phyloP scores from a whole-genome alignment of 768 basidiomycete species.

The Hygrophorus pudorinus region DNA sequence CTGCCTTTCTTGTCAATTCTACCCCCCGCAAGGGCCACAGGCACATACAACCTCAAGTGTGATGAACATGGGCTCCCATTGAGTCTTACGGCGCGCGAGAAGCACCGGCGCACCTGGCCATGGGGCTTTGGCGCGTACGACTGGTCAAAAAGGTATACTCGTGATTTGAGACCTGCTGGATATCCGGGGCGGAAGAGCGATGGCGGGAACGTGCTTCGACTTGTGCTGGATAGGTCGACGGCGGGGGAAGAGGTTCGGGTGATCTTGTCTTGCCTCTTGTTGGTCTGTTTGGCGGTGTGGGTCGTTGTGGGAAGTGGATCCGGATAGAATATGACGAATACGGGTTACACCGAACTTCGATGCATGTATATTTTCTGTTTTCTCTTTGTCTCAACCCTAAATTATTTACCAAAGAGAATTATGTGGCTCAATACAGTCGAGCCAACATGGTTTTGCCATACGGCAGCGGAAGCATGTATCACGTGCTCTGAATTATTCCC shows the following conservation, averaged over 20 bases:
- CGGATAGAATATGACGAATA: no score
- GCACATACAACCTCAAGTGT: conserved; percentile 45
- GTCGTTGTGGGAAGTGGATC: conserved; percentile 21
- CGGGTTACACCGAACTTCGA: no score
- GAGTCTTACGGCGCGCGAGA: conserved; percentile 41
- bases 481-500: no score
- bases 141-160: conserved; percentile 25
- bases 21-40: conserved; percentile 34
- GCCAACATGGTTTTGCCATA: no score
- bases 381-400: no score
- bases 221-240: conserved; percentile 46
- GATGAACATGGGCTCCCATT: conserved; percentile 60
- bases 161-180: conserved; percentile 30
- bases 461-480: no score
- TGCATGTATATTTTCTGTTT: no score
- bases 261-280: conserved; percentile 40
- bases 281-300: conserved; percentile 42
- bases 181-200: conserved; percentile 27
- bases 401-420: no score
- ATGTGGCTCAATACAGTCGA: no score
- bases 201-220: conserved; percentile 29
- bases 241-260: conserved; percentile 65
- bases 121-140: conserved; percentile 33
- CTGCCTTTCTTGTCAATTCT: conserved; percentile 32
- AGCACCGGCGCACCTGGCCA: conserved; percentile 36